These are phyloP conservation scores for Leccinum pachyderme DNA, from an alignment of 1,284 basidiomycete genomes.

Conservation along the genomic window DNA sequence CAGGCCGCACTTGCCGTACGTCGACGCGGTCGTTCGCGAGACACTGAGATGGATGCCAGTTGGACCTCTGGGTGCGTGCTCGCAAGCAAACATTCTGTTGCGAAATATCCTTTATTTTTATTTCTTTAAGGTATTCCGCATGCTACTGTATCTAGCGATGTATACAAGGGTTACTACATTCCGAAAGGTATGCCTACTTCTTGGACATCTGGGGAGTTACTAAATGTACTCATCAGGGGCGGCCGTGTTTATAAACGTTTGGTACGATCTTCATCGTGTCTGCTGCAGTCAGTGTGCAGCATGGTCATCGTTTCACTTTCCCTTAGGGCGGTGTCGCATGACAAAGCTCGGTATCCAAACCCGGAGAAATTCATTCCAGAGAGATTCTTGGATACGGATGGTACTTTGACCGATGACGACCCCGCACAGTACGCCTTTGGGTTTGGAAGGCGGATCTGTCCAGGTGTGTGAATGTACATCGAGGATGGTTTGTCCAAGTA, in stretches of 20 bases:
- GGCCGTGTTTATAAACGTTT: conserved; percentile 19
- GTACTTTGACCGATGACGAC: conserved; percentile 15
- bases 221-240: conserved; percentile 6
- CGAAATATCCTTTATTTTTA: neutral
- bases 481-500: no score
- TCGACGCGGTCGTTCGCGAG: no score
- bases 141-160: conserved; percentile 6
- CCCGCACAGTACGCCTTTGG: conserved; percentile 19
- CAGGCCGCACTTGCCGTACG: no score
- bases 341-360: conserved; percentile 21
- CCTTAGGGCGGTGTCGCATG: conserved; percentile 13
- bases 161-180: conserved; percentile 24
- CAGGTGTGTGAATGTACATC: conserved; percentile 9
- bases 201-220: neutral
- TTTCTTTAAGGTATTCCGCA: conserved; percentile 15
- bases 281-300: neutral
- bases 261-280: conserved; percentile 12
- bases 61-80: conserved; percentile 21
- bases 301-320: neutral
- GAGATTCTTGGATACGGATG: conserved; percentile 19
- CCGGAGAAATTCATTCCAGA: conserved; percentile 23
- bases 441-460: conserved; percentile 25
- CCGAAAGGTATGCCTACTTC: conserved; percentile 22
- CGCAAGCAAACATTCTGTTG: neutral
- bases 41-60: no score